phyloP scores from a whole-genome alignment of 202 grass and related monocot species.

The Dendrocalamus latiflorus region DNA sequence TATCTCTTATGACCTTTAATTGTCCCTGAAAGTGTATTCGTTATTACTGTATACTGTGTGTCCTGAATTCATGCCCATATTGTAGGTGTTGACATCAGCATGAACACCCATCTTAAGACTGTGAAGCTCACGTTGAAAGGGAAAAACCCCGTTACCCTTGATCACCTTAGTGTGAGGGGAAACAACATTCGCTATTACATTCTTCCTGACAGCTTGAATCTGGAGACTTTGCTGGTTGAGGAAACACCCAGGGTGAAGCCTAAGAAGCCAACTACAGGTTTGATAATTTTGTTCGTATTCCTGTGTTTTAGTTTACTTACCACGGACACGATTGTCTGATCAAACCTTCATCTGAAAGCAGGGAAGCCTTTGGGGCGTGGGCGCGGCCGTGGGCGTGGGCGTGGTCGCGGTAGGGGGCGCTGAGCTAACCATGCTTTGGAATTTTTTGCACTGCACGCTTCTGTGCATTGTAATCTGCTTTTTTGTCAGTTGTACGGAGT shows the following conservation, averaged over 20 bases:
- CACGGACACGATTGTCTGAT: neutral
- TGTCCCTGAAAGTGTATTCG: neutral
- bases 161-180: constrained; percentile 97
- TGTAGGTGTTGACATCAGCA: constrained; percentile 96
- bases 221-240: constrained; percentile 95
- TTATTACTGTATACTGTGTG: neutral
- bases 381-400: constrained; percentile 82
- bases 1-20: neutral
- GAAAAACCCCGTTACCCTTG: constrained; percentile 90
- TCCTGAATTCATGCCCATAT: constrained; percentile 12
- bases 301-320: neutral
- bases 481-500: constrained; percentile 17
- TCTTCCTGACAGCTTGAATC: constrained; percentile 97
- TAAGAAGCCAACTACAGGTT: constrained; percentile 88
- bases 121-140: constrained; percentile 94
- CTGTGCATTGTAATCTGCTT: constrained; percentile 31
- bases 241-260: constrained; percentile 94
- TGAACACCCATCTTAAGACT: constrained; percentile 98
- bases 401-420: constrained; percentile 70
- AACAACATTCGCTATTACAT: constrained; percentile 99
- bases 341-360: constrained; percentile 26
- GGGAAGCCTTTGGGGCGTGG: constrained; percentile 87
- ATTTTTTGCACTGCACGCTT: constrained; percentile 23
- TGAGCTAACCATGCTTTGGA: constrained; percentile 47
- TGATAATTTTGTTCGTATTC: neutral